These are phyloP conservation scores for Marchantia paleacea DNA, from an alignment of 225 moss, liverwort and hornwort species.

Conservation along the genomic window DNA sequence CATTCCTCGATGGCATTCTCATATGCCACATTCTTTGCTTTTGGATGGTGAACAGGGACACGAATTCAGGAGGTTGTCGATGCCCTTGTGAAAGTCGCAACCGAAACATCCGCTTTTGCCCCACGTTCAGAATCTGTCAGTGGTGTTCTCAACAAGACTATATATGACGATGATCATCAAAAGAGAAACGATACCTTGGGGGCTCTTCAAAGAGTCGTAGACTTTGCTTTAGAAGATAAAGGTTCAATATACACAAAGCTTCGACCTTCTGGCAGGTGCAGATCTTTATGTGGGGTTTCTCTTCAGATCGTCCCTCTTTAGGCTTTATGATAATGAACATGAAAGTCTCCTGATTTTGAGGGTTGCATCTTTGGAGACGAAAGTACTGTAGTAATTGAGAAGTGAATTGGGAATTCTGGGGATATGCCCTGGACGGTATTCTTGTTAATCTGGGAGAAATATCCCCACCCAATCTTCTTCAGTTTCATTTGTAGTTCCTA, in stretches of 20 bases:
- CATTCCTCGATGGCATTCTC: not conserved
- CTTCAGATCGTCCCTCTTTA: too few species aligned
- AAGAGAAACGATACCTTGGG: constrained; percentile 11
- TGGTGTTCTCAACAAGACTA: constrained; percentile 12
- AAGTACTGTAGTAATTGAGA: too few species aligned
- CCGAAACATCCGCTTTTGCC: constrained; percentile 11
- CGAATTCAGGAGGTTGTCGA: constrained; percentile 29
- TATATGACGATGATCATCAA: constrained; percentile 13
- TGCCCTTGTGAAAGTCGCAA: constrained; percentile 24
- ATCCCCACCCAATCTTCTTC: not conserved
- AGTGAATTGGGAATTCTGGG: too few species aligned
- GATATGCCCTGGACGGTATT: too few species aligned
- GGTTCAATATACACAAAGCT: constrained; percentile 26
- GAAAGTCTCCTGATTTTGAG: too few species aligned
- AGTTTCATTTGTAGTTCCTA: not conserved
- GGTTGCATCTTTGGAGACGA: too few species aligned
- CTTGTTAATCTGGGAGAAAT: too few species aligned
- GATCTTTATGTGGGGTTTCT: too few species aligned
- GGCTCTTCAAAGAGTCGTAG: constrained; percentile 22
- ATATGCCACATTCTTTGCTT: not conserved
- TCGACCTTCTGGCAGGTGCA: constrained; percentile 31
- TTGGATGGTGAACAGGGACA: constrained; percentile 14
- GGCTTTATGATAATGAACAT: too few species aligned
- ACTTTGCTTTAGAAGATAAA: constrained; percentile 22
- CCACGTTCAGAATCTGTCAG: constrained; percentile 14